A percentile compares a stretch with the other conserved stretches of the same genome.
These are phyloP conservation scores for Candida frijolesensis DNA, from an alignment of 1,139 yeast genomes.

Conservation along the genomic window DNA sequence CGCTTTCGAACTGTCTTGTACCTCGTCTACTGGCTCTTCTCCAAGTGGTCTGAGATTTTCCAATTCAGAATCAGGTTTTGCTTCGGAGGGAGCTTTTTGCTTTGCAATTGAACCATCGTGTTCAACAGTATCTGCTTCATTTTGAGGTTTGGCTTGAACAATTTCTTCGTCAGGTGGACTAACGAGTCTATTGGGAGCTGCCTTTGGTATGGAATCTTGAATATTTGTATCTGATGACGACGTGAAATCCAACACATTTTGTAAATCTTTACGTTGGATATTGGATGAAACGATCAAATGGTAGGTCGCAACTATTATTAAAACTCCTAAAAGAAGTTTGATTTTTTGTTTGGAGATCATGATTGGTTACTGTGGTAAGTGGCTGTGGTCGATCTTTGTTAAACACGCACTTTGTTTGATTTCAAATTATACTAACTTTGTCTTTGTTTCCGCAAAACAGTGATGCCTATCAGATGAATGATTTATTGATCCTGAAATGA, in stretches of 20 bases:
- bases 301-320: not conserved
- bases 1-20: not conserved
- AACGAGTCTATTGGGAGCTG: constrained; percentile 7
- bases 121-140: not conserved
- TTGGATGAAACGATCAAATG: constrained; percentile 1
- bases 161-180: constrained; percentile 12
- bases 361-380: not conserved
- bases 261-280: constrained; percentile 2
- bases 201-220: constrained; percentile 2
- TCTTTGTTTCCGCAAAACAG: no score
- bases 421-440: no score
- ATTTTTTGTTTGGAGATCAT: constrained; percentile 3
- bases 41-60: not conserved
- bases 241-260: not conserved
- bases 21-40: not conserved
- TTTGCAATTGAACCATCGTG: not conserved
- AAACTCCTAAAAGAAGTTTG: not conserved
- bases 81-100: not conserved
- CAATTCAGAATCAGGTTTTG: not conserved
- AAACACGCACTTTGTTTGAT: not conserved
- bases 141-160: constrained; percentile 11
- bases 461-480: no score
- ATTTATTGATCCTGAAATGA: no score
- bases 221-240: constrained; percentile 2
- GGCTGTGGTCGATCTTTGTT: not conserved